Evolutionary conservation across 352 stramenopile genomes (phyloP), one percentile per base, ranked within the genome.

Genomic region (Peronospora destructor): DNA sequence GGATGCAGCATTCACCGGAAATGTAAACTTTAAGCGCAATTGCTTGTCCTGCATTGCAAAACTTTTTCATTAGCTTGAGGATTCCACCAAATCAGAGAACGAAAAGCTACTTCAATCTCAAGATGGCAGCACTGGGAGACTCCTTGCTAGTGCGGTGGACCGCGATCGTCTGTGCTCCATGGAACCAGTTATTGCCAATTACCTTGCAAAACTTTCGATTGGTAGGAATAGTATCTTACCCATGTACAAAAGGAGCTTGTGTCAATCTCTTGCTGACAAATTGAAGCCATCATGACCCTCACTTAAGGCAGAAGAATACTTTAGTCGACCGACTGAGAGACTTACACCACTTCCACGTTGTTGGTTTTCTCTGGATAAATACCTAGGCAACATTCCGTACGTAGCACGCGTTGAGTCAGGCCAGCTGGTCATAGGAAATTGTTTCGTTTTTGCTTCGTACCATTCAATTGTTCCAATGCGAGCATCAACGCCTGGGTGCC

Each of bases 401-500:
- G 17, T 14, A 45, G 23, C 16, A 14, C 39, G 11, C 11, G 16
- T 57, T 12, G 51, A 25, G 46, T 19, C 23, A 47, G 23, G 25
- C 13, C n/a, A 43, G 10, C 11, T 45, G 9, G n/a, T 10, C 32
- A 19, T 1, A 1, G 19, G 3, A 19, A 6, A 51, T 3, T 3
- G 23, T 28, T 25, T 34, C 17, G 32, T 6, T 16, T 13, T 49
- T 36, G 17, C 49, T 36, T 41, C 58, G 25, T 40, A 86, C 77
- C 79, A 62, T 95, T 95, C 47, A 95, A 54, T 45, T 87, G 76
- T 57, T 95, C 85, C 38, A 95, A 58, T 21, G 84, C 85, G 33
- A 94, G 66, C 71, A 94, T 91, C 21, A 95, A 71, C 10, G 85
- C 72, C 56, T 94, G 85, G 3, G 81, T 94, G 37, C 85, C 85